Percentiles rank a stretch among this genome's conserved stretches.
phyloP scores from a whole-genome alignment of 164 flowering plant genomes.

The Umbellularia californica region DNA sequence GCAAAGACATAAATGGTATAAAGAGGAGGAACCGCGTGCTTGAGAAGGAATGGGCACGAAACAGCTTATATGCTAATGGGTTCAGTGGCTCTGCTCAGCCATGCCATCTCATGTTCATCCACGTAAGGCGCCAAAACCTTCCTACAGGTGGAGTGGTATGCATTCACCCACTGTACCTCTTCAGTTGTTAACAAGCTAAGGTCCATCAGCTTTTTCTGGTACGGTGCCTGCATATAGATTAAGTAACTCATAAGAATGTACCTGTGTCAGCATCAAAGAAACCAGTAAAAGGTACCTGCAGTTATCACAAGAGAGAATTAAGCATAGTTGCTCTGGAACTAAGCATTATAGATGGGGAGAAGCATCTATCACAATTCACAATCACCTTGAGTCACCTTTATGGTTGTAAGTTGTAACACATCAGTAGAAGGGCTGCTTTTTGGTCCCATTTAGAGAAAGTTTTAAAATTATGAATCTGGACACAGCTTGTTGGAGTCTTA shows the following conservation, averaged over 20 bases:
- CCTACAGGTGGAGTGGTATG: conserved; percentile 70
- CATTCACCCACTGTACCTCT: conserved; percentile 83
- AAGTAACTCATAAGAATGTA: neutral
- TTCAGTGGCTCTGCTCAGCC: conserved; percentile 84
- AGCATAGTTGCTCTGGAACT: neutral
- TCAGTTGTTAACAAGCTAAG: conserved; percentile 50
- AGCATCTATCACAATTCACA: too few relatives aligned
- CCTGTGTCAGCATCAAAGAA: neutral
- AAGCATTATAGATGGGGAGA: neutral
- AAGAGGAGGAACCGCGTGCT: too few relatives aligned
- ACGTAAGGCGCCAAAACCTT: conserved; percentile 64
- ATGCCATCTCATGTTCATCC: conserved; percentile 60
- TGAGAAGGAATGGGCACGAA: neutral
- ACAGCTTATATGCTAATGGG: conserved; percentile 39
- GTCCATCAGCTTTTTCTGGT: conserved; percentile 84
- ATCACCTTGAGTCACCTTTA: too few relatives aligned
- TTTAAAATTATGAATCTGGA: too few relatives aligned
- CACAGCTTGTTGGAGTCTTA: too few relatives aligned
- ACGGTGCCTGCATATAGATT: conserved; percentile 66
- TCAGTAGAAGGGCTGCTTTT: too few relatives aligned
- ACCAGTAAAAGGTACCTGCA: neutral
- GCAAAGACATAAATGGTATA: neutral
- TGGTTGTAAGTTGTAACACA: too few relatives aligned
- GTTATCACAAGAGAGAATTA: neutral
- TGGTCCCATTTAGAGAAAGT: too few relatives aligned